A percentile compares a stretch with the other conserved stretches of the same genome.
Evolutionary conservation across 441 rosid species (phyloP).

Genomic region (Erodium moschatum): DNA sequence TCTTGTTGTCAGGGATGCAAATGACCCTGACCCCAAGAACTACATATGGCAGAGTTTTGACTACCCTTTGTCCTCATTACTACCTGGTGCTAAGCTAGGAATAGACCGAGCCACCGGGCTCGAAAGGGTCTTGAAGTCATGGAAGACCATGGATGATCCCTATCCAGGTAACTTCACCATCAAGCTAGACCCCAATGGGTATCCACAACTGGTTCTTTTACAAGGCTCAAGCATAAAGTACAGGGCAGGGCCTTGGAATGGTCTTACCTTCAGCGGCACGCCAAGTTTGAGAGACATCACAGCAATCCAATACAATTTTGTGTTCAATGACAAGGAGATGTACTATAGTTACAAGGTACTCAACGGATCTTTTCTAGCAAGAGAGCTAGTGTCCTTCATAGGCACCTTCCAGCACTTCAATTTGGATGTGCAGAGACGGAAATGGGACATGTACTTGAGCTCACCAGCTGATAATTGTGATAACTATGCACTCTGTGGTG

Average conservation of each 20-base stretch:
- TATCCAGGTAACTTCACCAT: slow-evolving; percentile 6
- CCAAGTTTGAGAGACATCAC: neutral
- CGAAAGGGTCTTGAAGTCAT: neutral
- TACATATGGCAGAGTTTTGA: slow-evolving; percentile 6
- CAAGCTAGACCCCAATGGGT: slow-evolving; percentile 15
- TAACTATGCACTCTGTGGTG: slow-evolving; percentile 23
- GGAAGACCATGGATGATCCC: neutral
- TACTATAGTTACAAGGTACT: slow-evolving; percentile 1
- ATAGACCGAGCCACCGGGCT: neutral
- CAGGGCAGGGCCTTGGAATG: slow-evolving; percentile 24
- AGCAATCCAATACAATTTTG: neutral
- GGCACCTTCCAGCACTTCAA: neutral
- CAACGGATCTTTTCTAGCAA: neutral
- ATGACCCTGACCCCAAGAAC: neutral
- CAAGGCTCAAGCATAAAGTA: neutral
- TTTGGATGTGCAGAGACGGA: neutral
- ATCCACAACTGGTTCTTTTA: slow-evolving; percentile 15
- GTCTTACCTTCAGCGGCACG: neutral
- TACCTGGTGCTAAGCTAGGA: neutral
- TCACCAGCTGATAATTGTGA: slow-evolving; percentile 17
- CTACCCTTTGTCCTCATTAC: neutral
- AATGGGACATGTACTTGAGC: neutral
- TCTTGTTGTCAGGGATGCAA: neutral
- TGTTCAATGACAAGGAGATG: slow-evolving; percentile 4
- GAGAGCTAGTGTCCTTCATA: neutral